These are phyloP conservation scores for Crithidia mellificae DNA, from an alignment of 208 protist genomes.

Conservation along the genomic window DNA sequence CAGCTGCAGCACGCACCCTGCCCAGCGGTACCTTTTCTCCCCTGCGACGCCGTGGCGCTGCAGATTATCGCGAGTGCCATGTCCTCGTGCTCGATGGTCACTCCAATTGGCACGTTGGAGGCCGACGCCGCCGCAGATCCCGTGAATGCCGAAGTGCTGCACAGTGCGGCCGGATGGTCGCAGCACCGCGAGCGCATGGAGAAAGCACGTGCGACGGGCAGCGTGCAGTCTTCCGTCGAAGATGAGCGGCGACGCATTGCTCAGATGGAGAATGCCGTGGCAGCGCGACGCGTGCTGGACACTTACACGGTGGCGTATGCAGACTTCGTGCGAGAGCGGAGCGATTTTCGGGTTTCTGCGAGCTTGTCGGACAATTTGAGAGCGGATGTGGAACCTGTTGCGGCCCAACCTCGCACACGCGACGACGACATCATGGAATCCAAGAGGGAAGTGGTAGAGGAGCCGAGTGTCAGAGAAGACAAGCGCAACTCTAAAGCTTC, in stretches of 20 bases:
- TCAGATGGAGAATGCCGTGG: constrained; percentile 26
- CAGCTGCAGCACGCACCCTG: not conserved
- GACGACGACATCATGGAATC: too few relatives aligned
- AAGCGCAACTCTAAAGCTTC: too few relatives aligned
- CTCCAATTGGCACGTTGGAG: constrained; percentile 44
- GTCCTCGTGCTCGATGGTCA: constrained; percentile 26
- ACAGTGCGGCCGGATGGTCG: constrained; percentile 24
- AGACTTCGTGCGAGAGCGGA: constrained; percentile 10
- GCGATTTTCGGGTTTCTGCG: too few relatives aligned
- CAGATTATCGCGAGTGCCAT: constrained; percentile 16
- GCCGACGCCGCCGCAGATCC: constrained; percentile 21
- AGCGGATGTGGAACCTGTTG: too few relatives aligned
- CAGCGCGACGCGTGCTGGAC: constrained; percentile 30
- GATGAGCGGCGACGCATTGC: not conserved
- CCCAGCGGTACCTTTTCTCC: not conserved
- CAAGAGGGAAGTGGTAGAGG: too few relatives aligned
- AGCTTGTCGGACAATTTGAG: too few relatives aligned
- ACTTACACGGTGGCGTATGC: constrained; percentile 22
- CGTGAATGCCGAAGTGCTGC: constrained; percentile 35
- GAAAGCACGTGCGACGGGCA: not conserved
- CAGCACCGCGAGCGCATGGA: constrained; percentile 30
- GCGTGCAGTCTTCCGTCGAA: not conserved
- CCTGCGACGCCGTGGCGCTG: constrained; percentile 18
- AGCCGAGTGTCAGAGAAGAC: too few relatives aligned
- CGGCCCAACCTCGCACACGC: too few relatives aligned